Evolutionary conservation across 495 filamentous ascomycete genomes (phyloP).

Genomic region (Tricharina praecox): DNA sequence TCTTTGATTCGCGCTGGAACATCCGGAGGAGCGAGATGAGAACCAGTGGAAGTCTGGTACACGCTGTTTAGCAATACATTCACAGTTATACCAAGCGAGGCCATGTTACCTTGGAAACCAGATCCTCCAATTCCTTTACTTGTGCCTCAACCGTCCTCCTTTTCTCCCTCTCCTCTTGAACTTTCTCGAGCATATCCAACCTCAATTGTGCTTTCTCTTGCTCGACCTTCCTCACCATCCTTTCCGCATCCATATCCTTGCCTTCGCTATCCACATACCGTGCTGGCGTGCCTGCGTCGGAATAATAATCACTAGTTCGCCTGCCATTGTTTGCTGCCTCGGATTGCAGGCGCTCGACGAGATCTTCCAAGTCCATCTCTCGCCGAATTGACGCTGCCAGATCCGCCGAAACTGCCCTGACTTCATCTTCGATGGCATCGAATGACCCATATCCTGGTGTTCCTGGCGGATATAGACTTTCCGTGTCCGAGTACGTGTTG

Average conservation of each 20-base stretch:
- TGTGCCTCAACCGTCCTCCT: slow-evolving; percentile 63
- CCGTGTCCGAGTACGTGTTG: slow-evolving; percentile 23
- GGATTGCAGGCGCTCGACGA: slow-evolving; percentile 69
- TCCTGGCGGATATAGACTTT: slow-evolving; percentile 30
- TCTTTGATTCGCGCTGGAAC: slow-evolving; percentile 45
- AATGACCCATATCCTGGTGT: slow-evolving; percentile 34
- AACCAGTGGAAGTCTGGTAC: slow-evolving; percentile 1
- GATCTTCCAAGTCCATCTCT: slow-evolving; percentile 92
- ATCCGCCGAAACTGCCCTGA: slow-evolving; percentile 82
- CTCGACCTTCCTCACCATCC: slow-evolving; percentile 63
- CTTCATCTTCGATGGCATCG: slow-evolving; percentile 79
- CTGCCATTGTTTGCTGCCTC: slow-evolving; percentile 52
- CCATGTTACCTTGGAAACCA: slow-evolving; percentile 49
- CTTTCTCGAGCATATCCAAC: slow-evolving; percentile 60
- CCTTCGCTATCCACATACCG: slow-evolving; percentile 48
- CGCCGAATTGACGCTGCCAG: slow-evolving; percentile 79
- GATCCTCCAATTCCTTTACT: slow-evolving; percentile 60
- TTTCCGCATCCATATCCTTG: slow-evolving; percentile 67
- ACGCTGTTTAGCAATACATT: not conserved
- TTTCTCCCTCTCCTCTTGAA: slow-evolving; percentile 65
- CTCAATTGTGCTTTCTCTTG: slow-evolving; percentile 81
- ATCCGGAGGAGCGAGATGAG: slow-evolving; percentile 22
- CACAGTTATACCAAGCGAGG: too few species aligned
- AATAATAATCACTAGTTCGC: slow-evolving; percentile 94
- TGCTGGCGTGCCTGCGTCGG: slow-evolving; percentile 76